Evolutionary conservation across 305 asterid genomes (phyloP).

Genomic region (Fraxinus baroniana): DNA sequence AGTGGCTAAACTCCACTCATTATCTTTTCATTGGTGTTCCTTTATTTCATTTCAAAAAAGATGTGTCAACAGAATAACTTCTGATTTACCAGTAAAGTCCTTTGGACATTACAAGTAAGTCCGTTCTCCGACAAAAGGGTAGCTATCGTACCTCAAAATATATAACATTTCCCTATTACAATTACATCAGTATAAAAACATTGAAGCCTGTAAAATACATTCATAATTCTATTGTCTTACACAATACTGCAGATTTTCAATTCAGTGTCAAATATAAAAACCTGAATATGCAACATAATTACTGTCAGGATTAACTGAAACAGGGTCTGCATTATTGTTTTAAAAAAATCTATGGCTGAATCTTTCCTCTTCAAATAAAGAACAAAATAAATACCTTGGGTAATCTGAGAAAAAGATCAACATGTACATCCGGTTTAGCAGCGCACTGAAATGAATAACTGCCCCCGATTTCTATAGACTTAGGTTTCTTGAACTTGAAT

Average conservation of each 20-base stretch:
- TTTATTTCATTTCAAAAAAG: not conserved
- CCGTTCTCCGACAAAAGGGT: not conserved
- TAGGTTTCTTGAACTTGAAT: conserved; percentile 77
- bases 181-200: not conserved
- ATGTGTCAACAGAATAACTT: not conserved
- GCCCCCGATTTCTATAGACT: conserved; percentile 66
- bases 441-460: conserved; percentile 73
- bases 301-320: not conserved
- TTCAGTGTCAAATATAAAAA: not conserved
- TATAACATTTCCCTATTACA: not conserved
- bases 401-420: conserved; percentile 69
- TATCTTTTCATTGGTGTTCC: not conserved
- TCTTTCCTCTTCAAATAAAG: not conserved
- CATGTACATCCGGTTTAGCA: conserved; percentile 70
- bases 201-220: not conserved
- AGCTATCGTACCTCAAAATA: not conserved
- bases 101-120: not conserved
- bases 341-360: not conserved
- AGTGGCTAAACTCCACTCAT: not conserved
- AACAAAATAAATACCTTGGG: conserved; percentile 63
- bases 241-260: not conserved
- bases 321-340: not conserved
- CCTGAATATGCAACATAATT: not conserved
- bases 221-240: not conserved
- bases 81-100: not conserved